A percentile compares a stretch with the other conserved stretches of the same genome.
phyloP scores from a whole-genome alignment of 129 eudicot genomes.

The Pseudognaphalium luteoalbum region DNA sequence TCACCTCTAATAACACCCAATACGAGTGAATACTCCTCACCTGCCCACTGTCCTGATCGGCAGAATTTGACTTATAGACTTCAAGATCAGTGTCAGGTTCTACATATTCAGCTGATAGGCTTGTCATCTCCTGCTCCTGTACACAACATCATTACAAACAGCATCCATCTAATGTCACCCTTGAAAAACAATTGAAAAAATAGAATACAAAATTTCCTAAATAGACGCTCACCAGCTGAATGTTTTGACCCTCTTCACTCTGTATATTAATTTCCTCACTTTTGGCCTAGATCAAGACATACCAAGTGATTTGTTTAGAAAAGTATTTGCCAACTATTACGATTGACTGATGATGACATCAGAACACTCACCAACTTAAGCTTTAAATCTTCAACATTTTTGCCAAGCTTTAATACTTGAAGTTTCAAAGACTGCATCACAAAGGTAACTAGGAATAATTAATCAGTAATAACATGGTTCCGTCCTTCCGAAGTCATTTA shows the following conservation, averaged over 20 bases:
- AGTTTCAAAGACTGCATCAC: slow-evolving; percentile 88
- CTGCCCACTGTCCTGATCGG: slow-evolving; percentile 35
- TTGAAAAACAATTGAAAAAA: neutral
- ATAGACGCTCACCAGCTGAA: slow-evolving; percentile 45
- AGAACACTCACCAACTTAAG: slow-evolving; percentile 57
- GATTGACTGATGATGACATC: slow-evolving; percentile 8
- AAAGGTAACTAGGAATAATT: slow-evolving; percentile 20
- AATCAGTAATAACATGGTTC: neutral
- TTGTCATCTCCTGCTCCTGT: slow-evolving; percentile 35
- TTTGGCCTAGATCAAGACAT: slow-evolving; percentile 52
- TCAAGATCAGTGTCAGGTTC: slow-evolving; percentile 29
- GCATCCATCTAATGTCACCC: neutral
- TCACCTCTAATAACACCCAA: slow-evolving; percentile 8
- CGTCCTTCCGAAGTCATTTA: neutral
- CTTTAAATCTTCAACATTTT: slow-evolving; percentile 64
- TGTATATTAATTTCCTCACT: slow-evolving; percentile 36
- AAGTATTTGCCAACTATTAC: slow-evolving; percentile 9
- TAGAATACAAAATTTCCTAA: slow-evolving; percentile 7
- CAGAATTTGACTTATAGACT: slow-evolving; percentile 23
- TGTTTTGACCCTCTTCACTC: slow-evolving; percentile 31
- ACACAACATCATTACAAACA: slow-evolving; percentile 30
- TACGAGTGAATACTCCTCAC: slow-evolving; percentile 30
- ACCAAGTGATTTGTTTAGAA: slow-evolving; percentile 13
- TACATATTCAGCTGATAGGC: slow-evolving; percentile 30
- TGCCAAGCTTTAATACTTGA: slow-evolving; percentile 74